Conservation (phyloP, 495 filamentous ascomycete species). For the Oleoguttula mirabilis region DNA sequence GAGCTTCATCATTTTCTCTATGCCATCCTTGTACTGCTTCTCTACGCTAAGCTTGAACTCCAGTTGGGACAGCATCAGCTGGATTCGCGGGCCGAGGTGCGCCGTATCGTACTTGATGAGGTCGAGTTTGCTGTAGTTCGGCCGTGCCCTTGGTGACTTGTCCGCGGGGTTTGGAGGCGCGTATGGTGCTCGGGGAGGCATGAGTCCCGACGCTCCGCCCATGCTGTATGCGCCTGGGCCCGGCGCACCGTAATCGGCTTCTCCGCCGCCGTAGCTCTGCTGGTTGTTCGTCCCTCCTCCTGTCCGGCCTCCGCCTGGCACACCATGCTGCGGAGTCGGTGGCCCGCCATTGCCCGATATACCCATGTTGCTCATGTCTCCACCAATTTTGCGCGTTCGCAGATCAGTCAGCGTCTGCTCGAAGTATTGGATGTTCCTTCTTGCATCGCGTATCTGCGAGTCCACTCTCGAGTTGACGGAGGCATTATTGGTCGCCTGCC, state of each 20-base stretch:
- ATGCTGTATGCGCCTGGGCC: slow-evolving; percentile 45
- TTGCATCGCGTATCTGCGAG: slow-evolving; percentile 82
- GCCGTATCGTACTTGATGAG: slow-evolving; percentile 97
- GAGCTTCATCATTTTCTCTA: slow-evolving; percentile 98
- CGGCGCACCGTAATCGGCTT: slow-evolving; percentile 42
- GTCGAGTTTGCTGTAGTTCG: slow-evolving; percentile 95
- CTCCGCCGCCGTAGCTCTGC: slow-evolving; percentile 33
- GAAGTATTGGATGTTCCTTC: slow-evolving; percentile 84
- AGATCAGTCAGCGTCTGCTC: slow-evolving; percentile 82
- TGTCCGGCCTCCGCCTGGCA: slow-evolving; percentile 18
- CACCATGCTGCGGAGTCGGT: slow-evolving; percentile 35
- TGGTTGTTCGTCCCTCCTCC: slow-evolving; percentile 22
- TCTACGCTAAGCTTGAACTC: slow-evolving; percentile 99
- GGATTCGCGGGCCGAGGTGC: slow-evolving; percentile 91
- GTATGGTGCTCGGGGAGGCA: slow-evolving; percentile 75
- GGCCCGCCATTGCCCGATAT: slow-evolving; percentile 36
- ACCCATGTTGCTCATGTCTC: slow-evolving; percentile 51
- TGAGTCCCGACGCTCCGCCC: slow-evolving; percentile 48
- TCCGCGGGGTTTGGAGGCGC: slow-evolving; percentile 58
- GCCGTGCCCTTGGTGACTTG: slow-evolving; percentile 57
- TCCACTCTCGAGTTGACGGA: slow-evolving; percentile 79
- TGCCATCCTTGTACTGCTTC: slow-evolving; percentile 97
- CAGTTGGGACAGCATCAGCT: slow-evolving; percentile 96
- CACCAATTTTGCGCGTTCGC: slow-evolving; percentile 62
- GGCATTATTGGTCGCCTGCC: slow-evolving; percentile 86